Evolutionary conservation across 305 asterid species (phyloP), one percentile per base, ranked within the genome.

Genomic region (Rubia balearica): DNA sequence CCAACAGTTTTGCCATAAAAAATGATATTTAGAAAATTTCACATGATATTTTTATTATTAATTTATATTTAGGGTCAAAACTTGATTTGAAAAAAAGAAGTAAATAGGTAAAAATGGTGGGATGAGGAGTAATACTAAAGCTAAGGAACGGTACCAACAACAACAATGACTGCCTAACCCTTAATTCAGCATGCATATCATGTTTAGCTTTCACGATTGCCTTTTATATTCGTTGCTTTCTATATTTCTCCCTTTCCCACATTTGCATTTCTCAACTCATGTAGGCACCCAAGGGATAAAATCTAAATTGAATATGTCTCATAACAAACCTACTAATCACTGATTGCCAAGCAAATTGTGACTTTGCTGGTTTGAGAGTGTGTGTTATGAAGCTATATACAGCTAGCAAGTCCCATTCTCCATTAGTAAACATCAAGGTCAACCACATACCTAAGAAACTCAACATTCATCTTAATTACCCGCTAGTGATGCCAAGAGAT

Each of bases 401-500:
- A 51, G 57, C 57, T 51, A 5, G 22, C 3, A 17, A 16, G 57
- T 51, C 57, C 21, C 46, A 7, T 7, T 19, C 30, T 19, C 61
- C 30, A 19, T 56, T 21, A 19, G 1, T 33, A 30, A 30, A 30
- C 33, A 3, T 30, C 3, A 1, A 4, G 24, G 63, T 71, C 75
- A 70, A 46, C 11, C 33, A 43, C 67, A 43, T 22, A 10, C 6
- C 21, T 17, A 17, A 17, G 22, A 17, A 51, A 51, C 57, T 51
- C 55, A 4, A 0, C 55, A 48, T n/a, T 14, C 57, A 55, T 49
- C 21, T 33, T 38, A 40, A 46, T 21, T 67, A 66, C 1, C 2
- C 2, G 2, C 77, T 78, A 84, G 78, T 76, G 74, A 71, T 64
- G 76, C 73, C 77, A 75, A 78, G 84, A 60, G 61, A 60, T 24